Evolutionary conservation across 169 alveolate genomes (phyloP).

Genomic region (Eimeria praecox): DNA sequence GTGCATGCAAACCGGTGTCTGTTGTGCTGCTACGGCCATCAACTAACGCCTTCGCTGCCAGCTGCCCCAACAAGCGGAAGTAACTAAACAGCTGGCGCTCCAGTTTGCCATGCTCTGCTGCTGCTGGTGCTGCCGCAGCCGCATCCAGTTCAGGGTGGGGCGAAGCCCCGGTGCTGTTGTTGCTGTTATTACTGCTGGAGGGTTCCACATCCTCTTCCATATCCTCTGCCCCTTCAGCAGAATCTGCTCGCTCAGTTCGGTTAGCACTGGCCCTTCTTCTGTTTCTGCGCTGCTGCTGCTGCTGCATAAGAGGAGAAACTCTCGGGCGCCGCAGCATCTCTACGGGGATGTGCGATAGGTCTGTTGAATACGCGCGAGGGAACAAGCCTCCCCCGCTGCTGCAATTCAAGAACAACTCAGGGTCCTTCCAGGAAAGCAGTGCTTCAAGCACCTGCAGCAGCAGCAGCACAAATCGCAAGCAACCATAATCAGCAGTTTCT

Average conservation of each 20-base stretch:
- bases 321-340: constrained; percentile 49
- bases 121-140: constrained; percentile 48
- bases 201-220: constrained; percentile 63
- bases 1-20: constrained; percentile 82
- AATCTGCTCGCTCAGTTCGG: neutral
- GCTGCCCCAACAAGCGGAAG: constrained; percentile 81
- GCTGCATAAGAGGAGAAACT: constrained; percentile 68
- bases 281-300: constrained; percentile 17
- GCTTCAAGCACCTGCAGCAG: constrained; percentile 72
- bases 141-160: neutral
- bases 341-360: constrained; percentile 20
- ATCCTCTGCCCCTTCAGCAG: constrained; percentile 30
- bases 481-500: neutral
- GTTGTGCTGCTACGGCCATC: constrained; percentile 81
- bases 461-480: neutral
- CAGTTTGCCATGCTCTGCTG: neutral
- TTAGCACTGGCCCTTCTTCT: constrained; percentile 6
- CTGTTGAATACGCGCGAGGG: constrained; percentile 69
- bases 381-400: constrained; percentile 76
- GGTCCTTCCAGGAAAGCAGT: constrained; percentile 35
- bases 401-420: constrained; percentile 78
- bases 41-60: constrained; percentile 79
- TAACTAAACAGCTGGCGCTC: constrained; percentile 67
- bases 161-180: neutral
- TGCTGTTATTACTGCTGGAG: constrained; percentile 36